Evolutionary conservation across 345 rosid genomes (phyloP).

Genomic region (Orychophragmus violaceus): DNA sequence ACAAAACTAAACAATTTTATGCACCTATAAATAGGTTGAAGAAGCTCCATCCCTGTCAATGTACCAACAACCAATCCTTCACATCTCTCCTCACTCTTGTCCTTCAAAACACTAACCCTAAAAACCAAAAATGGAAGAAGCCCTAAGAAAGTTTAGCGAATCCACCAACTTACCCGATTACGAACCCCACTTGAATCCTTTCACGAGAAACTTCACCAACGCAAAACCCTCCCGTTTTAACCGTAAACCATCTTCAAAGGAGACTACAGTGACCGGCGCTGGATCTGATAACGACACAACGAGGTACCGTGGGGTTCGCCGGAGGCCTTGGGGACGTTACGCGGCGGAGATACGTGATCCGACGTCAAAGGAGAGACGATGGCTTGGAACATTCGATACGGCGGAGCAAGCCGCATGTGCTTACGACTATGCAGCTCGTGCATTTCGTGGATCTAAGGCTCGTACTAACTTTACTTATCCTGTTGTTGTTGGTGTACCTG

Average conservation of each 20-base stretch:
- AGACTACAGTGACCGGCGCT: constrained; percentile 32
- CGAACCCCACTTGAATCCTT: constrained; percentile 5
- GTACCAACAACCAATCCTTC: background rate
- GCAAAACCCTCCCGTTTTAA: background rate
- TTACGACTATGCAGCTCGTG: constrained; percentile 82
- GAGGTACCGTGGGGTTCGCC: constrained; percentile 90
- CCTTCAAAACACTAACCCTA: background rate
- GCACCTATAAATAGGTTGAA: constrained; percentile 6
- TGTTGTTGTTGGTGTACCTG: constrained; percentile 11
- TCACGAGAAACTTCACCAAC: constrained; percentile 18
- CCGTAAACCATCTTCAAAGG: constrained; percentile 27
- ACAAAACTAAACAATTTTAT: too few species aligned
- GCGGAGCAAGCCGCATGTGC: constrained; percentile 98
- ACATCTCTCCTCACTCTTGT: background rate
- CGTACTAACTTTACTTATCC: constrained; percentile 84
- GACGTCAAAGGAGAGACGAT: constrained; percentile 70
- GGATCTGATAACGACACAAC: constrained; percentile 32
- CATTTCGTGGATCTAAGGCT: constrained; percentile 85
- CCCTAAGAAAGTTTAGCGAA: constrained; percentile 42
- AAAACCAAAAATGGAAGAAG: constrained; percentile 52
- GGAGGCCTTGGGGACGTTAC: constrained; percentile 93
- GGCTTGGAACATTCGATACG: constrained; percentile 97
- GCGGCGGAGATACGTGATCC: constrained; percentile 99
- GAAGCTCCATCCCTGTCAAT: background rate
- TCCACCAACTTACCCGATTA: background rate